Base-by-base conservation (phyloP, 1,139 yeast genomes). In the Yamadazyma spencermartinsiae region DNA sequence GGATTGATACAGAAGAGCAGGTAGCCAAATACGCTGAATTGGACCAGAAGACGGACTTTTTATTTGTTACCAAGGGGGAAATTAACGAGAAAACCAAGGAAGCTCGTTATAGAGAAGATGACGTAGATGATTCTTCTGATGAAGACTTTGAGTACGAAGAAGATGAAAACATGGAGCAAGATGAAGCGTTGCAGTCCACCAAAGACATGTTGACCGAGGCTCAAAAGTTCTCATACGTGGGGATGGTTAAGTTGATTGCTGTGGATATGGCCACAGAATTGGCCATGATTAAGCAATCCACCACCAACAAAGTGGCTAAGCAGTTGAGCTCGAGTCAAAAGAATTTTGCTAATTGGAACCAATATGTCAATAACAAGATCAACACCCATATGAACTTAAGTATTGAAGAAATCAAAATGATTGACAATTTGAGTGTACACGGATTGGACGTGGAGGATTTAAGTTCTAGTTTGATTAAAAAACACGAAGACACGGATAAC, bases 161-260 rank as follows among this genome's bases (percentile, higher is more conserved):
- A 14, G 71, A 63, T 4, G 74, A 68, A 65, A 46, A 76, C 58
- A 34, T 58, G 56, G 60, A 82, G 69, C 55, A 82, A 0, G 68
- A 68, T 8, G 80, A 80, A 33, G 94, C 90, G 40, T 65, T 92
- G 44, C 80, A 80, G 42, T 76, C 92, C 1, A 92, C 98, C 4
- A 88, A 85, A 56, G 76, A 80, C 21, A 79, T 94, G 80, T 72
- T 94, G 21, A 74, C 81, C 3, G 98, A 88, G 18, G 72, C 84
- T 15, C 97, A 94, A 56, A 82, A 87, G 51, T 86, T 90, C 49
- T 98, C 98, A 3, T 94, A 94, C 55, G 85, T 86, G 4, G 98
- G 97, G 0, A 72, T 92, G 10, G 80, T 86, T 15, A 84, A 86
- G 50, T 73, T 94, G 27, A 74, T 86, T 5, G 74, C 82, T 39